Base-by-base conservation (phyloP, 2,329 filamentous ascomycete species). In the Cladosporium oxysporum region DNA sequence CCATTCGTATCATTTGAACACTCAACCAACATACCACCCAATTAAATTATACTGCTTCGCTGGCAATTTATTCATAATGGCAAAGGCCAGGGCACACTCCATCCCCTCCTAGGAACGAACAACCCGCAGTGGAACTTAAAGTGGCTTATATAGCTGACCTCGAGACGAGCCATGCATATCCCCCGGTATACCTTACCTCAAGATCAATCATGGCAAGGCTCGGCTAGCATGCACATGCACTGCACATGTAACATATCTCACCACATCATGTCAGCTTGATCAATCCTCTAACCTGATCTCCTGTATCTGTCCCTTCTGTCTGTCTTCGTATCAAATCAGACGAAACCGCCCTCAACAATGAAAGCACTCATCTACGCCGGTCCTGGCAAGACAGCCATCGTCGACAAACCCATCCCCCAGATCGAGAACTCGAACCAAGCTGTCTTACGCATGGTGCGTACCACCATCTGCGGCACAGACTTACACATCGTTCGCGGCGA, bases 401-500 rank as follows among this genome's bases (percentile, higher is more conserved):
- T 73, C 29, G 70, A 74, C 57, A 73, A 72, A 57, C 64, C 66
- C 3, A 69, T 66, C 2, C 72, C 72, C 3, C 68, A 67, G 8
- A 58, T 74, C 18, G 57, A 71, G 31, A 66, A 69, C 31, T 68
- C 68, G 5, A 67, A 67, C n/a, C 70, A 74, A 65, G 72, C 71
- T 66, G 83, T 83, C 18, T 77, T 87, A 10, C 72, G 71, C 49
- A 63, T 74, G 52, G 58, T 70, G 12, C 68, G 71, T 14, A 74
- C 73, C 3, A 74, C 73, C 1, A 74, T 75, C 31, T 75, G 73
- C 61, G 73, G 72, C 18, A 70, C 71, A 11, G 85, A 87, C 70
- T 74, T 87, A 16, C 85, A 88, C 70, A 87, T 87, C 67, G 74
- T 80, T 65, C 82, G 83, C 65, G 85, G 84, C 18, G 79, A 86